phyloP scores from a whole-genome alignment of 2,329 filamentous ascomycete genomes.

The Akanthomyces lecanii region DNA sequence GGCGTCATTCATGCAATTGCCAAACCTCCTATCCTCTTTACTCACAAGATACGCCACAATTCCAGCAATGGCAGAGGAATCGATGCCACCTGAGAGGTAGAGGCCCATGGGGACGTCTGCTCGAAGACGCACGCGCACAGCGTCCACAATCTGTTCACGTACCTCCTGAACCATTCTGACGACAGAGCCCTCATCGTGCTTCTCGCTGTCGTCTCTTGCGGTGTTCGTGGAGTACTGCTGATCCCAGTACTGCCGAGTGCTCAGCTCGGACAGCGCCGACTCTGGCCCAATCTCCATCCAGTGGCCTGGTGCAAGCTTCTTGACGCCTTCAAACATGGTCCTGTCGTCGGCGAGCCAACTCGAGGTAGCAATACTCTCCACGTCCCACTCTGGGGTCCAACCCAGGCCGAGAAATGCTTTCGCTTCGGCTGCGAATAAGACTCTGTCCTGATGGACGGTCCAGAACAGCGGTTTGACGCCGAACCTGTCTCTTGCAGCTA shows the following conservation, averaged over 20 bases:
- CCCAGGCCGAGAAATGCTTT: constrained; percentile 50
- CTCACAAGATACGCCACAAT: constrained; percentile 48
- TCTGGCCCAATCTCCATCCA: constrained; percentile 38
- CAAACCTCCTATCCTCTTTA: too few relatives aligned
- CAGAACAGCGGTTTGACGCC: constrained; percentile 56
- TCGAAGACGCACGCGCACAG: constrained; percentile 47
- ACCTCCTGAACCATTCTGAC: constrained; percentile 49
- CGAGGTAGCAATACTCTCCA: constrained; percentile 40
- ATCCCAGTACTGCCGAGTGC: constrained; percentile 49
- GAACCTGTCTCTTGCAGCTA: constrained; percentile 42
- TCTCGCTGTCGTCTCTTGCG: neutral
- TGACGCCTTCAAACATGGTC: constrained; percentile 47
- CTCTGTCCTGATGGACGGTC: constrained; percentile 35
- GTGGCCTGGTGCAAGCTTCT: constrained; percentile 40
- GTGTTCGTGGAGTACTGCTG: constrained; percentile 32
- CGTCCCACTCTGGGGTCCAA: constrained; percentile 51
- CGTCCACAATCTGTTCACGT: constrained; percentile 45
- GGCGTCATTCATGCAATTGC: too few relatives aligned
- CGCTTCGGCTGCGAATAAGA: constrained; percentile 49
- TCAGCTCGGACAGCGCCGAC: constrained; percentile 24
- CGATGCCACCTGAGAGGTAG: constrained; percentile 54
- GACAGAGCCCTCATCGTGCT: constrained; percentile 32
- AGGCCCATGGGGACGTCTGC: constrained; percentile 56
- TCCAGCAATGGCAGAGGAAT: constrained; percentile 53
- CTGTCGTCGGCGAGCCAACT: constrained; percentile 41